Conservation (phyloP, 108 stramenopile genomes). For the Cylindrotheca closterium region DNA sequence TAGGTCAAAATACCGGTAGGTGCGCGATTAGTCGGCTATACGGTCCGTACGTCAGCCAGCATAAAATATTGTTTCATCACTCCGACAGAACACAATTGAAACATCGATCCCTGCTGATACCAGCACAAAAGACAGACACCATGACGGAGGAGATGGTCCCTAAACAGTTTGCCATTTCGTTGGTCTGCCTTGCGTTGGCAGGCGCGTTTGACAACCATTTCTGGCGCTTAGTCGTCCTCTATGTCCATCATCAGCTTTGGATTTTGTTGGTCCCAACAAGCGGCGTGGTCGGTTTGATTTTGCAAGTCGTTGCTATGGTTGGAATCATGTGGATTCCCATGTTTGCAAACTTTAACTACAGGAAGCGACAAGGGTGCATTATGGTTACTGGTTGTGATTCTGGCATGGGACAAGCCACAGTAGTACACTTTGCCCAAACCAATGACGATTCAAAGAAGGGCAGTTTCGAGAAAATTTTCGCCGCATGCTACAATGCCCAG, state of each 20-base stretch:
- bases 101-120: too few species aligned
- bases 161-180: too few species aligned
- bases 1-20: too few species aligned
- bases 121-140: too few species aligned
- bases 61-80: too few species aligned
- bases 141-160: too few species aligned
- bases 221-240: conserved; percentile 21
- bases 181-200: neutral
- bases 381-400: conserved; percentile 36
- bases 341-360: conserved; percentile 11
- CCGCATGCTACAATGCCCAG: conserved; percentile 23
- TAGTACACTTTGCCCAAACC: conserved; percentile 20
- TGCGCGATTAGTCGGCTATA: too few species aligned
- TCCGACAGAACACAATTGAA: too few species aligned
- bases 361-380: conserved; percentile 20
- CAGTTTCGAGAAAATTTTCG: conserved; percentile 28
- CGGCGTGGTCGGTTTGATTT: neutral
- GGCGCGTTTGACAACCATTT: conserved; percentile 37
- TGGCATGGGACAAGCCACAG: conserved; percentile 40
- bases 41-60: too few species aligned
- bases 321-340: conserved; percentile 24
- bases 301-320: neutral
- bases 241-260: neutral
- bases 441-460: neutral
- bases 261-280: neutral